Evolutionary conservation across 768 basidiomycete genomes (phyloP).

Genomic region (Podaxis sp.): DNA sequence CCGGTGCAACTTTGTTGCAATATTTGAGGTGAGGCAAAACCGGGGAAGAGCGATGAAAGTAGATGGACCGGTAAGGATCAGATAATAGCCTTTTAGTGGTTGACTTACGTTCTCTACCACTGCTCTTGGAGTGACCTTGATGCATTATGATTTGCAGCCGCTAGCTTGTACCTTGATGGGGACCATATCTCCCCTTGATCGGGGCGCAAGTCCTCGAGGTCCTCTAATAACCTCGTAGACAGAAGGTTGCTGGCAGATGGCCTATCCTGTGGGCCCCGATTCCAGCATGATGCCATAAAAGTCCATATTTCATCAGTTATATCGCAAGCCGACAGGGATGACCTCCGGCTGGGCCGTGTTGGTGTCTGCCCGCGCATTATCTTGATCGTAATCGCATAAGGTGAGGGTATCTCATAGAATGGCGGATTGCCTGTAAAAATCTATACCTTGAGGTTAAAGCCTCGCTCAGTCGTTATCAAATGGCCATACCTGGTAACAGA

Average conservation of each 20-base stretch:
- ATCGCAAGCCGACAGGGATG: too few species aligned
- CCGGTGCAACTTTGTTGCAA: too few species aligned
- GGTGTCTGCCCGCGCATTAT: background rate
- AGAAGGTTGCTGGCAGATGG: background rate
- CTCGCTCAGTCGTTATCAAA: background rate
- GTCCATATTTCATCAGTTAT: background rate
- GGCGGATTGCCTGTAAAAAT: constrained; percentile 16
- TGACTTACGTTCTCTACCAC: too few species aligned
- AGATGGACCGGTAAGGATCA: too few species aligned
- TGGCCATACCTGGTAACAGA: constrained; percentile 11
- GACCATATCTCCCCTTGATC: background rate
- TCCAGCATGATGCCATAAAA: background rate
- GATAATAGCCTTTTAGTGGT: too few species aligned
- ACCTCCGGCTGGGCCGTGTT: background rate
- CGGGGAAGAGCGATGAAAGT: too few species aligned
- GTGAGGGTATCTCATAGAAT: constrained; percentile 13
- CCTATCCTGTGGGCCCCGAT: background rate
- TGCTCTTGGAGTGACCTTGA: too few species aligned
- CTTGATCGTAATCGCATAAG: background rate
- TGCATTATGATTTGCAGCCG: too few species aligned
- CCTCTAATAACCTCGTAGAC: background rate
- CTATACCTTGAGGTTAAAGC: background rate
- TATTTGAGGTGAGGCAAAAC: too few species aligned
- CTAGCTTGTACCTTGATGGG: too few species aligned
- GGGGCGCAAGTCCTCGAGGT: background rate